Conservation (phyloP, 208 protist species). For the Trypanosoma lewisi region DNA sequence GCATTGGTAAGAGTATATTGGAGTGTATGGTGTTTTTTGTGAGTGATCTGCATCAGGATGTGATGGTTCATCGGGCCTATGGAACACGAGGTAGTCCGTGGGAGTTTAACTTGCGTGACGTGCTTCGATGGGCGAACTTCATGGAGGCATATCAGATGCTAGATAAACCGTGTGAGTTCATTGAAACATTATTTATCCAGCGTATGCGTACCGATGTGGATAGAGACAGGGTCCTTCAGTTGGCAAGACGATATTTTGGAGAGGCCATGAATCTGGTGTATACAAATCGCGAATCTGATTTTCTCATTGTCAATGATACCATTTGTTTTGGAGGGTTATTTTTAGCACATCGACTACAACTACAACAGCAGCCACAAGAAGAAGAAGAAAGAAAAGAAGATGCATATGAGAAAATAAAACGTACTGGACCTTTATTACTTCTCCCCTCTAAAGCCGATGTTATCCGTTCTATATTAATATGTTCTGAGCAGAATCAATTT, state of each 20-base stretch:
- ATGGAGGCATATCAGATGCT: constrained; percentile 58
- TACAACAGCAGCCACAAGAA: too few relatives aligned
- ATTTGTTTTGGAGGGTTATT: constrained; percentile 58
- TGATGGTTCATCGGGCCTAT: constrained; percentile 87
- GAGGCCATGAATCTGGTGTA: not conserved
- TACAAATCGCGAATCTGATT: constrained; percentile 42
- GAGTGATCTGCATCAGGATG: constrained; percentile 77
- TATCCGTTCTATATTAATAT: constrained; percentile 86
- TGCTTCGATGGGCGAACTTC: constrained; percentile 98
- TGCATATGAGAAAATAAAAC: not conserved
- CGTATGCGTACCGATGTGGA: constrained; percentile 86
- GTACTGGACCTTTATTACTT: constrained; percentile 37
- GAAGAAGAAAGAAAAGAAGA: too few relatives aligned
- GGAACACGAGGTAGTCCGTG: constrained; percentile 94
- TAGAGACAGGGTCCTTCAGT: constrained; percentile 30
- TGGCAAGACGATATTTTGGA: constrained; percentile 55
- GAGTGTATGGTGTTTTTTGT: constrained; percentile 96
- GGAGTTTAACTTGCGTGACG: constrained; percentile 99
- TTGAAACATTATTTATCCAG: constrained; percentile 83
- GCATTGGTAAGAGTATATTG: constrained; percentile 69
- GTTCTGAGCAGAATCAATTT: constrained; percentile 94
- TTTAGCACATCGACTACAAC: constrained; percentile 26
- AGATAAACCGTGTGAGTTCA: constrained; percentile 55
- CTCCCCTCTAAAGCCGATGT: constrained; percentile 66
- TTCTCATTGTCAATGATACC: constrained; percentile 56